phyloP scores from a whole-genome alignment of 768 basidiomycete genomes.

The Lactarius pseudohatsudake region DNA sequence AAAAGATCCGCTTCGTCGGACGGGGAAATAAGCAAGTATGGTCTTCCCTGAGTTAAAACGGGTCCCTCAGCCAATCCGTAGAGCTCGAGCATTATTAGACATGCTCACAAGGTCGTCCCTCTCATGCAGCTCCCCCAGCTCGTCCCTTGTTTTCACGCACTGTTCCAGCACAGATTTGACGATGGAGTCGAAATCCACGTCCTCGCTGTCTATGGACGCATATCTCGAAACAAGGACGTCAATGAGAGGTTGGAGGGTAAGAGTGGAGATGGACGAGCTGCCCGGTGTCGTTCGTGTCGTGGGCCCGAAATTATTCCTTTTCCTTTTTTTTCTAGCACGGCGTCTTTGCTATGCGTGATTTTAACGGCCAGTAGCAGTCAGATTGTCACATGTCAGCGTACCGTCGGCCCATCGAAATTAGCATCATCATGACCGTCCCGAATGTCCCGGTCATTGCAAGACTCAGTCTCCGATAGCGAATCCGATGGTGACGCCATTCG shows the following conservation, averaged over 20 bases:
- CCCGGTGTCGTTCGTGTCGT: neutral
- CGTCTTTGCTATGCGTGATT: neutral
- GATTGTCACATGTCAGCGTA: neutral
- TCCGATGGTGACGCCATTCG: neutral
- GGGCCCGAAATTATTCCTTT: neutral
- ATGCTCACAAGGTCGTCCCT: constrained; percentile 25
- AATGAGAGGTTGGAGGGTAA: constrained; percentile 26
- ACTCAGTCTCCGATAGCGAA: constrained; percentile 2
- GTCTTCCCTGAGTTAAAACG: constrained; percentile 17
- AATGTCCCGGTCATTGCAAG: neutral
- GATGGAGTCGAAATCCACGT: constrained; percentile 19
- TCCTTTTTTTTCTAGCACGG: constrained; percentile 15
- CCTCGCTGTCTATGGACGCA: constrained; percentile 21
- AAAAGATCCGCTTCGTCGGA: constrained; percentile 20
- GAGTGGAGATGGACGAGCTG: neutral
- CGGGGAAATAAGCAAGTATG: constrained; percentile 24
- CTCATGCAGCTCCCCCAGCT: constrained; percentile 14
- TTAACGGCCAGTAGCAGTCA: neutral
- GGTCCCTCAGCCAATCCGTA: neutral
- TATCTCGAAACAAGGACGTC: constrained; percentile 22
- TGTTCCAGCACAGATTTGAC: constrained; percentile 13
- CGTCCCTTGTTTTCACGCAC: constrained; percentile 18
- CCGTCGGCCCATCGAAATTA: constrained; percentile 5
- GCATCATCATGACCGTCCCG: neutral
- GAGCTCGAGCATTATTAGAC: too few relatives aligned